These are phyloP conservation scores for Arxiozyma slooffiae DNA, from an alignment of 1,139 yeast genomes.

Conservation along the genomic window DNA sequence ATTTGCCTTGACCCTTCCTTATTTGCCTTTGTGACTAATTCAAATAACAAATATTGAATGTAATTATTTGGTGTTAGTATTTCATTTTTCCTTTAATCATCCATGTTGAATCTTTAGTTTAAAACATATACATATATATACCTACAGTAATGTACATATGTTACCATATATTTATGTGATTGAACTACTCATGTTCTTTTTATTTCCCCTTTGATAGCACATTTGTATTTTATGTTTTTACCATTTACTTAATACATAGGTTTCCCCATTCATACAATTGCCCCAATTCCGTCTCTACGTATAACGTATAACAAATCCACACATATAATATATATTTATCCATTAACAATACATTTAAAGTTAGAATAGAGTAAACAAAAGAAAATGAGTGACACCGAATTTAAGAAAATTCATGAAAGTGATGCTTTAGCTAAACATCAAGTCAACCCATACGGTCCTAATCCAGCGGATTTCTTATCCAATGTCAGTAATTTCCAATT, in stretches of 20 bases:
- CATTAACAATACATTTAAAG: not conserved
- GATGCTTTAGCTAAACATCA: conserved; percentile 21
- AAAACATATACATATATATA: too few species aligned
- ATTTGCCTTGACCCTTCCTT: not conserved
- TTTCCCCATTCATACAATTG: not conserved
- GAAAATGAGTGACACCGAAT: conserved; percentile 16
- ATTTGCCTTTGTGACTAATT: not conserved
- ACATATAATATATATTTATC: not conserved
- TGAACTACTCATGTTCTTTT: too few species aligned
- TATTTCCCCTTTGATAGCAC: not conserved
- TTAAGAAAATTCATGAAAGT: conserved; percentile 44
- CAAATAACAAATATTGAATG: not conserved
- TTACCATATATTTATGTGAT: too few species aligned
- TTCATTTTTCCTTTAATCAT: not conserved
- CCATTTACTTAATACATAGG: too few species aligned
- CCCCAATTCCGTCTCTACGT: not conserved
- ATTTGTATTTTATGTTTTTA: too few species aligned
- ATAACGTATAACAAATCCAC: not conserved
- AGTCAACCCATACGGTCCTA: conserved; percentile 85
- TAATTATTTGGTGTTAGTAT: too few species aligned
- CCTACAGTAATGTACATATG: too few species aligned
- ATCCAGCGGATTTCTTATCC: conserved; percentile 85
- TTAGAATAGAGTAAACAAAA: not conserved
- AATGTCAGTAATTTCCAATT: conserved; percentile 84
- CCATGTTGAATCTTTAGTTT: too few species aligned